Evolutionary conservation across 73 alveolate species (phyloP).

Genomic region (Uronychia binucleata): DNA sequence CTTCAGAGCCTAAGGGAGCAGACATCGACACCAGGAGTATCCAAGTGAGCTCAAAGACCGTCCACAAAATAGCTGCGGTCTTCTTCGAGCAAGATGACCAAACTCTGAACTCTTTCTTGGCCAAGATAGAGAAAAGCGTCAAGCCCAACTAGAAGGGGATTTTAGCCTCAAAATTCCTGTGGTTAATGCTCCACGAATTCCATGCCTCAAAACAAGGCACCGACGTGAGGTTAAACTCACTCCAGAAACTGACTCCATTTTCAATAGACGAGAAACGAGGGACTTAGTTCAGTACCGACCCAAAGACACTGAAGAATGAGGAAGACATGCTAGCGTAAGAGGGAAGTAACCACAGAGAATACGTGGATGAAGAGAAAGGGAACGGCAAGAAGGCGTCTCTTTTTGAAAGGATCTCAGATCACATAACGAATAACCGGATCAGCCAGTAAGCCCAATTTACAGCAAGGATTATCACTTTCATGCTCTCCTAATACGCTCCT

Average conservation of each 20-base stretch:
- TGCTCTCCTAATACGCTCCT: neutral
- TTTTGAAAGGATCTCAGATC: neutral
- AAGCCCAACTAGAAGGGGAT: neutral
- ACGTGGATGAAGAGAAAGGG: neutral
- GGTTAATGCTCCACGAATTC: slow-evolving; percentile 2
- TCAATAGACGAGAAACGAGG: neutral
- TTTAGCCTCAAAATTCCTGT: neutral
- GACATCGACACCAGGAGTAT: too few relatives aligned
- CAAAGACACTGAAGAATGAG: neutral
- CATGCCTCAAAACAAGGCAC: neutral
- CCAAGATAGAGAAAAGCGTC: neutral
- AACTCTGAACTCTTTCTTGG: neutral
- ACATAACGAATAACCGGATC: neutral
- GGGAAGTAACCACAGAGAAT: neutral
- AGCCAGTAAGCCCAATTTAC: neutral
- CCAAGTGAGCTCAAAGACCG: too few relatives aligned
- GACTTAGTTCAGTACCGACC: neutral
- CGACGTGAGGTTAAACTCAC: neutral
- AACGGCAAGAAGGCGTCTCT: neutral
- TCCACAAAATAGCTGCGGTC: neutral
- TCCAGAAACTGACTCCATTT: neutral
- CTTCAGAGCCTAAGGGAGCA: too few relatives aligned
- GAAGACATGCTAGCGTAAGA: neutral
- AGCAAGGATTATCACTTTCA: neutral
- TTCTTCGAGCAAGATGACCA: neutral